Percentiles rank a stretch among this genome's conserved stretches.
Conservation (phyloP, 2,329 filamentous ascomycete species). For the Talaromyces amestolkiae region DNA sequence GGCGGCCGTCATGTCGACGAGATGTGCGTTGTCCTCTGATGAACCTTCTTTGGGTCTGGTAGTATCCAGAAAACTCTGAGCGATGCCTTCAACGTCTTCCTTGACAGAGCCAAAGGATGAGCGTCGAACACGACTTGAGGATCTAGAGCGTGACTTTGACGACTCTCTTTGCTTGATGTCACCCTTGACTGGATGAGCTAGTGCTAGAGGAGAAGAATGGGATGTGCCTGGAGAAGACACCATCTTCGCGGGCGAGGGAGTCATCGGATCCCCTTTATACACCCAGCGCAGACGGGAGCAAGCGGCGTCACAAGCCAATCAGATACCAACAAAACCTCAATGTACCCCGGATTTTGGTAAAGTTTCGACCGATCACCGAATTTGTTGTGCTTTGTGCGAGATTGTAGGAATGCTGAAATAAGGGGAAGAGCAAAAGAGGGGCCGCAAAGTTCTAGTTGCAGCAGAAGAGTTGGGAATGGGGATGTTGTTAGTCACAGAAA, state of each 20-base stretch:
- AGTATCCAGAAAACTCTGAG: slow-evolving; percentile 45
- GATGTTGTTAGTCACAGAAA: slow-evolving; percentile 25
- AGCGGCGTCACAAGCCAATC: slow-evolving; percentile 3
- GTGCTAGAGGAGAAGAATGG: not conserved
- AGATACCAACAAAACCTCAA: not conserved
- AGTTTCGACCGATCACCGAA: not conserved
- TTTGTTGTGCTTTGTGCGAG: not conserved
- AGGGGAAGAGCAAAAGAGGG: slow-evolving; percentile 9
- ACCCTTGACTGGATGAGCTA: not conserved
- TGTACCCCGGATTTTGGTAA: slow-evolving; percentile 8
- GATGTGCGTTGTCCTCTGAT: not conserved
- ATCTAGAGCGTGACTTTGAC: slow-evolving; percentile 24
- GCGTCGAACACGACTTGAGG: slow-evolving; percentile 40
- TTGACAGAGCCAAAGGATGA: slow-evolving; percentile 45
- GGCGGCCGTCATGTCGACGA: slow-evolving; percentile 21
- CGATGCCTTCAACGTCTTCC: slow-evolving; percentile 44
- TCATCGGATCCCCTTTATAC: slow-evolving; percentile 2
- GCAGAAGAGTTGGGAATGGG: not conserved
- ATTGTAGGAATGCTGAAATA: not conserved
- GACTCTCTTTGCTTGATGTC: slow-evolving; percentile 3
- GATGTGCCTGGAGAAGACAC: not conserved
- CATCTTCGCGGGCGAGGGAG: not conserved
- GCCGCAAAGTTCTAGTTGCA: slow-evolving; percentile 11
- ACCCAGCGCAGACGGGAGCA: not conserved
- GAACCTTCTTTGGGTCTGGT: slow-evolving; percentile 29